Percentiles rank a stretch among this genome's conserved stretches.
phyloP scores from a whole-genome alignment of 495 filamentous ascomycete genomes.

The Lineolata rhizophorae region DNA sequence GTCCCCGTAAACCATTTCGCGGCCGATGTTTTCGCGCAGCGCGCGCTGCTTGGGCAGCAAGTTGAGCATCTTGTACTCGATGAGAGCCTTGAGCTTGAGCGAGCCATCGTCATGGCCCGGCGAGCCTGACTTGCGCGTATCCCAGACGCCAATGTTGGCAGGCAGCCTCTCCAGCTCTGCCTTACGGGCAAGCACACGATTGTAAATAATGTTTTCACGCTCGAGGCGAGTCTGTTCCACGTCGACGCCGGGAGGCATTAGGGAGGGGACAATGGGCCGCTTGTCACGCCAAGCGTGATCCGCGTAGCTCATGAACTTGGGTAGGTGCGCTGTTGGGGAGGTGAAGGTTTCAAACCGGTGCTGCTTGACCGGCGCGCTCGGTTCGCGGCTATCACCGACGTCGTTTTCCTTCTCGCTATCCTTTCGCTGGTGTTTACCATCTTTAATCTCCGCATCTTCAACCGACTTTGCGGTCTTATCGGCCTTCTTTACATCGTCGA shows the following conservation, averaged over 20 bases:
- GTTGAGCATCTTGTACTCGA: slow-evolving; percentile 75
- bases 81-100: slow-evolving; percentile 69
- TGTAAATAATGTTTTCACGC: slow-evolving; percentile 69
- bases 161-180: slow-evolving; percentile 59
- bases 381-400: too few relatives aligned
- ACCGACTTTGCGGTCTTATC: too few relatives aligned
- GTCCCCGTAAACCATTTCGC: slow-evolving; percentile 78
- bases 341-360: slow-evolving; percentile 28
- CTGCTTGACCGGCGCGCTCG: too few relatives aligned
- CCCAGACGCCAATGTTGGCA: slow-evolving; percentile 66
- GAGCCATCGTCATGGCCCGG: slow-evolving; percentile 50
- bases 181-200: slow-evolving; percentile 66
- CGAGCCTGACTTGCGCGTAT: slow-evolving; percentile 45
- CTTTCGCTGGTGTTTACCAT: too few relatives aligned
- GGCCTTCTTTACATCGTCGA: too few relatives aligned
- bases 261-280: slow-evolving; percentile 56
- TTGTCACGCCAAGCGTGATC: slow-evolving; percentile 51
- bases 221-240: slow-evolving; percentile 64
- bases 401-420: too few relatives aligned
- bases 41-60: slow-evolving; percentile 67
- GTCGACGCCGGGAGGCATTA: slow-evolving; percentile 75
- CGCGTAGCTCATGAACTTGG: slow-evolving; percentile 42
- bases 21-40: slow-evolving; percentile 63
- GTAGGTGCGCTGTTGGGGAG: slow-evolving; percentile 18
- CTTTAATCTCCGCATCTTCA: too few relatives aligned